Conservation (phyloP, 2,329 filamentous ascomycete species). For the Cyphellophora europaea region DNA sequence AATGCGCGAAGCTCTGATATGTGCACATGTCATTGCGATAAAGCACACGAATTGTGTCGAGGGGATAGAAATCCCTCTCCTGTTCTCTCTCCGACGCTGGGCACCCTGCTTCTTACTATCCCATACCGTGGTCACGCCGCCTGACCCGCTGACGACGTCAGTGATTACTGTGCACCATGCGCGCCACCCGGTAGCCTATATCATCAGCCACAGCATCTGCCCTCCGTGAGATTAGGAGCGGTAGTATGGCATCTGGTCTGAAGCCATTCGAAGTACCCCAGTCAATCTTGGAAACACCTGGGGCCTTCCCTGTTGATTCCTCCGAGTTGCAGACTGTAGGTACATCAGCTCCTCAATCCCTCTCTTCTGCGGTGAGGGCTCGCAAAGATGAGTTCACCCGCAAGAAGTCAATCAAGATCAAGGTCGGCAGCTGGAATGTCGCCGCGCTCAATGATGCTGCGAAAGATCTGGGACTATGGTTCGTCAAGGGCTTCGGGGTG, state of each 20-base stretch:
- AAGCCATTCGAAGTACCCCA: not conserved
- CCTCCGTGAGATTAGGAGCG: no score
- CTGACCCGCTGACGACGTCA: no score
- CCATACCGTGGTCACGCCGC: no score
- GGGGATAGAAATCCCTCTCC: no score
- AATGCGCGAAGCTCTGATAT: no score
- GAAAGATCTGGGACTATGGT: constrained; percentile 82
- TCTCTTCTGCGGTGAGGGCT: constrained; percentile 55
- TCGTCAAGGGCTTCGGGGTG: constrained; percentile 66
- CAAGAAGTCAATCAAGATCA: constrained; percentile 66
- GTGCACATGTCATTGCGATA: no score
- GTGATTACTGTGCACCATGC: no score
- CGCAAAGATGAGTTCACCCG: constrained; percentile 71
- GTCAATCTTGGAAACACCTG: constrained; percentile 30
- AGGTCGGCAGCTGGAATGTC: constrained; percentile 93
- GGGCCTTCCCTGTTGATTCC: constrained; percentile 34
- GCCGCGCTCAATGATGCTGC: constrained; percentile 76
- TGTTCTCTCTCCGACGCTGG: no score
- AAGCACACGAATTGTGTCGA: no score
- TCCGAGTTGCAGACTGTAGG: constrained; percentile 12
- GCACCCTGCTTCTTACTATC: no score
- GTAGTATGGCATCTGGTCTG: not conserved
- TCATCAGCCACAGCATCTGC: no score
- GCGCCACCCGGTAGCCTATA: no score
- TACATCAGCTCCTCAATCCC: constrained; percentile 28